Conservation (phyloP, 1,139 yeast species). For the Scheffersomyces parashehatae region DNA sequence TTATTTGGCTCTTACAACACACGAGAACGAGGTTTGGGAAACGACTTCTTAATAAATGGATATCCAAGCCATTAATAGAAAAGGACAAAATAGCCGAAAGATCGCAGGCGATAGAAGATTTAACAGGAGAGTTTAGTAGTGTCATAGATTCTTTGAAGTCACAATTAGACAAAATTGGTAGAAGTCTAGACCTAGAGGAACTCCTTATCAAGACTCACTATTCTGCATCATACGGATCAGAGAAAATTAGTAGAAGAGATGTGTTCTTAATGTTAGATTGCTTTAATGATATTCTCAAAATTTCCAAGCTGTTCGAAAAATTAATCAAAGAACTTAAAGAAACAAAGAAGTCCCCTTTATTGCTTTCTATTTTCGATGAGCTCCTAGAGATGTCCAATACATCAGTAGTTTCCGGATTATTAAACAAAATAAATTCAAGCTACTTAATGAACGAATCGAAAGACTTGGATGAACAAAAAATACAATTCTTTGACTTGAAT, state of each 20-base stretch:
- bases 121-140: constrained; percentile 46
- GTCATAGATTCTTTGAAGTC: constrained; percentile 54
- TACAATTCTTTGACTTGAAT: constrained; percentile 54
- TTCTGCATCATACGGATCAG: constrained; percentile 31
- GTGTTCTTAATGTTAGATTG: constrained; percentile 58
- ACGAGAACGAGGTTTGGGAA: constrained; percentile 79
- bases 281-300: constrained; percentile 38
- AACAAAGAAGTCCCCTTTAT: constrained; percentile 23
- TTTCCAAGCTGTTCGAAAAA: constrained; percentile 27
- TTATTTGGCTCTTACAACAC: constrained; percentile 77
- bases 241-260: constrained; percentile 64
- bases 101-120: constrained; percentile 62
- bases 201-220: constrained; percentile 70
- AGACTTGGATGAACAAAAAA: constrained; percentile 44
- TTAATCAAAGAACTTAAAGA: constrained; percentile 11
- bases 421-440: constrained; percentile 58
- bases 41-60: constrained; percentile 69
- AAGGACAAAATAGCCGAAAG: constrained; percentile 57
- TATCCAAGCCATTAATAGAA: constrained; percentile 66
- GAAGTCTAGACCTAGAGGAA: constrained; percentile 60
- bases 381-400: constrained; percentile 16
- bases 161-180: constrained; percentile 36
- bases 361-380: constrained; percentile 24
- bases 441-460: constrained; percentile 54
- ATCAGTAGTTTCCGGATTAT: constrained; percentile 28